These are phyloP conservation scores for Cryptococcus sp. DNA, from an alignment of 1,284 basidiomycete species.

Conservation along the genomic window DNA sequence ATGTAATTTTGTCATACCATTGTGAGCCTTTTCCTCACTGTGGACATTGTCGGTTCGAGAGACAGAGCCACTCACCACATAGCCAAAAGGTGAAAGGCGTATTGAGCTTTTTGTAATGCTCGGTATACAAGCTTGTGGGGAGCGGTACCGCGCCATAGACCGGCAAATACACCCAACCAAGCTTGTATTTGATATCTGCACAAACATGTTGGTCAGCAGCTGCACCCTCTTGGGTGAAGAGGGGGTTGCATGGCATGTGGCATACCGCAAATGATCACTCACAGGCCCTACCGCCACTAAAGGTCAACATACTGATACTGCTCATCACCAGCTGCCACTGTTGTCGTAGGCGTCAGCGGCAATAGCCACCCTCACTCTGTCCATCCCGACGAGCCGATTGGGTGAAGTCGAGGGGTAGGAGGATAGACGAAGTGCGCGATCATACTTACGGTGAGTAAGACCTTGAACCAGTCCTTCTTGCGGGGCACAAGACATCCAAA, in stretches of 20 bases:
- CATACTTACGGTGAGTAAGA: conserved; percentile 25
- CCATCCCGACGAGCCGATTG: too few species aligned
- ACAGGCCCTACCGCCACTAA: conserved; percentile 25
- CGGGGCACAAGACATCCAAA: conserved; percentile 33
- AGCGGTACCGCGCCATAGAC: conserved; percentile 23
- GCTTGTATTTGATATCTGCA: conserved; percentile 28
- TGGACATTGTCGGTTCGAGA: too few species aligned
- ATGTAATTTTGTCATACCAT: too few species aligned
- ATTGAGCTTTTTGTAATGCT: conserved; percentile 17
- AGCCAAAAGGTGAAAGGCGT: conserved; percentile 24
- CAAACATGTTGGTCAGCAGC: too few species aligned
- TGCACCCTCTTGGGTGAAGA: too few species aligned
- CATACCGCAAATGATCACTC: conserved; percentile 1
- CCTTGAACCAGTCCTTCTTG: conserved; percentile 37
- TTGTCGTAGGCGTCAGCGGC: too few species aligned
- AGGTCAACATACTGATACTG: conserved; percentile 21
- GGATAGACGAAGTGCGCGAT: too few species aligned
- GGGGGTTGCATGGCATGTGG: too few species aligned
- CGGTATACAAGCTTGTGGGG: conserved; percentile 21
- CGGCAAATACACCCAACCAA: conserved; percentile 27
- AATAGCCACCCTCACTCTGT: too few species aligned
- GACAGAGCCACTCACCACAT: conserved; percentile 16
- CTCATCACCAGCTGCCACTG: conserved; percentile 32
- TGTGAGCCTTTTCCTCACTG: too few species aligned
- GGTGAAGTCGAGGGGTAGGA: too few species aligned